Conservation (phyloP, 2,329 filamentous ascomycete genomes). For the Pseudogymnoascus pannorum region DNA sequence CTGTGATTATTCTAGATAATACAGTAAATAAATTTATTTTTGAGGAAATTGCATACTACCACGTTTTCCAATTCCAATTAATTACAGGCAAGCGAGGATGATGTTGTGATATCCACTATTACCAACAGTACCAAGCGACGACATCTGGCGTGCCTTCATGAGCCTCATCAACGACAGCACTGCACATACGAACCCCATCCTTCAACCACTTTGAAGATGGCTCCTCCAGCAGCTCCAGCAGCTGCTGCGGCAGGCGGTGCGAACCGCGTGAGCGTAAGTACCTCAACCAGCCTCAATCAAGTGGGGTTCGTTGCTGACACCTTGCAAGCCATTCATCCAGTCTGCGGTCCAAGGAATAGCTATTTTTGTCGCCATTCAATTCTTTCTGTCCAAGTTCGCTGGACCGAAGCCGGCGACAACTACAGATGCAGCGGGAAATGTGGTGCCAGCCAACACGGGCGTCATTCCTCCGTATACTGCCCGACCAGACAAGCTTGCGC, state of each 20-base stretch:
- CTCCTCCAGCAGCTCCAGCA: slow-evolving; percentile 26
- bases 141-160: not conserved
- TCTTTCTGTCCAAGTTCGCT: slow-evolving; percentile 47
- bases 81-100: not conserved
- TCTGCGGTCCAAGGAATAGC: slow-evolving; percentile 44
- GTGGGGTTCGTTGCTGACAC: slow-evolving; percentile 12
- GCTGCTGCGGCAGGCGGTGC: slow-evolving; percentile 23
- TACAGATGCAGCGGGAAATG: slow-evolving; percentile 45
- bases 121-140: not conserved
- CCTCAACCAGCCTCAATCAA: not conserved
- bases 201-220: slow-evolving; percentile 22
- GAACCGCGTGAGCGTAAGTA: slow-evolving; percentile 27
- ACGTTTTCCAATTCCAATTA: not conserved
- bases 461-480: slow-evolving; percentile 58
- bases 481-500: slow-evolving; percentile 52
- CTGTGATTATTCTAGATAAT: not conserved
- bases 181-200: slow-evolving; percentile 1
- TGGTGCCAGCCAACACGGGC: slow-evolving; percentile 45
- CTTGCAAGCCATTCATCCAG: slow-evolving; percentile 26
- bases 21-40: not conserved
- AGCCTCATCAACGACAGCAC: slow-evolving; percentile 4
- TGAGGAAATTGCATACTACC: not conserved
- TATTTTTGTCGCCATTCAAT: slow-evolving; percentile 51
- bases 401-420: slow-evolving; percentile 41
- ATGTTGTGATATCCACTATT: slow-evolving; percentile 8